A percentile compares a stretch with the other conserved stretches of the same genome.
These are phyloP conservation scores for Stemphylium lycopersici DNA, from an alignment of 2,329 filamentous ascomycete genomes.

Conservation along the genomic window DNA sequence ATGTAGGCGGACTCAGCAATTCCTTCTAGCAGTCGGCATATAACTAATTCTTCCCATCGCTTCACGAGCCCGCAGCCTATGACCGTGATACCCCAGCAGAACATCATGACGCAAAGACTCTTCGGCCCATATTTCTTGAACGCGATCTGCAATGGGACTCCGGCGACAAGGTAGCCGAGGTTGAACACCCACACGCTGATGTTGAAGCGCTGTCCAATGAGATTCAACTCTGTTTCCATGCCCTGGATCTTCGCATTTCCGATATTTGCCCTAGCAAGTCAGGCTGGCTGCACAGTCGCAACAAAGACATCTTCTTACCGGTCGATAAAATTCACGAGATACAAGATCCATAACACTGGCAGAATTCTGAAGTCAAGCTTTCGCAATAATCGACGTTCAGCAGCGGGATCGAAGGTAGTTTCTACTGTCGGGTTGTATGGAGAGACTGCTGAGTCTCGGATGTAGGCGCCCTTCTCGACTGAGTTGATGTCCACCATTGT, in stretches of 20 bases:
- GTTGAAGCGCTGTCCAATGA: constrained; percentile 47
- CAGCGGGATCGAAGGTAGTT: constrained; percentile 28
- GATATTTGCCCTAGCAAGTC: constrained; percentile 28
- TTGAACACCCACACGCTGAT: constrained; percentile 49
- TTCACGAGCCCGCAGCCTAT: constrained; percentile 41
- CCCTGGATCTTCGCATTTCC: constrained; percentile 47
- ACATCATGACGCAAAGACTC: constrained; percentile 44
- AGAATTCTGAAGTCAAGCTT: constrained; percentile 41
- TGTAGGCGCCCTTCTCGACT: constrained; percentile 17
- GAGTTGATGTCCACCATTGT: constrained; percentile 8
- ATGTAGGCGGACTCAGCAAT: constrained; percentile 41
- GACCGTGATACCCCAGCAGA: constrained; percentile 42
- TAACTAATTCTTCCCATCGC: constrained; percentile 35
- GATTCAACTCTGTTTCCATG: constrained; percentile 44
- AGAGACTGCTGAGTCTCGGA: constrained; percentile 13
- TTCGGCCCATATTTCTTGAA: constrained; percentile 46
- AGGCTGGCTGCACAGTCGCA: not conserved
- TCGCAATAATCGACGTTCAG: constrained; percentile 34
- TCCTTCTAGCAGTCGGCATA: constrained; percentile 39
- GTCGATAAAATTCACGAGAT: constrained; percentile 44
- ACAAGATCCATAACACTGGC: constrained; percentile 43
- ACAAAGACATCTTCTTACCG: constrained; percentile 16
- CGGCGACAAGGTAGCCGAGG: constrained; percentile 45
- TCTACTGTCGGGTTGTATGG: constrained; percentile 8
- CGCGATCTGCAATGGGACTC: constrained; percentile 41